Evolutionary conservation across 1,284 basidiomycete species (phyloP).

Genomic region (Boletellus deceptivus): DNA sequence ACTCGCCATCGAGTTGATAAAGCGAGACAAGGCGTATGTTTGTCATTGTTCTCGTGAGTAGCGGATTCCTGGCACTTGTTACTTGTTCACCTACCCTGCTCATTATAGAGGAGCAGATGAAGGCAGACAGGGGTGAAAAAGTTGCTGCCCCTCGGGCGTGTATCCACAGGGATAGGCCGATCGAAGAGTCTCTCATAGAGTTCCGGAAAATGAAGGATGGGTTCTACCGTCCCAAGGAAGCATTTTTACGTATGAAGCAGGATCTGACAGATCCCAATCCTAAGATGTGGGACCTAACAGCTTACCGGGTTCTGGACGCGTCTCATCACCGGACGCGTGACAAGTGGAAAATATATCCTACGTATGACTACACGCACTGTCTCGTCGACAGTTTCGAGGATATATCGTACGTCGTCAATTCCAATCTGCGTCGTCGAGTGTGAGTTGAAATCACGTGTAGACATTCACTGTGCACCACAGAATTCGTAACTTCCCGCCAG

Average conservation of each 20-base stretch:
- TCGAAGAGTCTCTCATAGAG: constrained; percentile 83
- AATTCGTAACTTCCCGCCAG: constrained; percentile 95
- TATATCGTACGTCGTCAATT: constrained; percentile 75
- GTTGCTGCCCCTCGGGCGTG: constrained; percentile 83
- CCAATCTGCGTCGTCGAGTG: neutral
- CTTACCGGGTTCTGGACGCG: constrained; percentile 90
- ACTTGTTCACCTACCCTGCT: constrained; percentile 6
- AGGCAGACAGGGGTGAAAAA: constrained; percentile 81
- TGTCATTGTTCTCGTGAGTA: constrained; percentile 91
- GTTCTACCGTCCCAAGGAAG: constrained; percentile 86
- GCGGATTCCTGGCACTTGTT: neutral
- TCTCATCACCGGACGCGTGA: constrained; percentile 93
- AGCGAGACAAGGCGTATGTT: constrained; percentile 90
- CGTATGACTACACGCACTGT: constrained; percentile 99
- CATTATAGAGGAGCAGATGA: constrained; percentile 82
- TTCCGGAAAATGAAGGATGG: constrained; percentile 95
- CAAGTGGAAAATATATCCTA: constrained; percentile 95
- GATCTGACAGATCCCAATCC: constrained; percentile 93
- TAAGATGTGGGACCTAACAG: constrained; percentile 99
- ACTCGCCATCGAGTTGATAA: constrained; percentile 89
- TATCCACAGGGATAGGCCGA: constrained; percentile 78
- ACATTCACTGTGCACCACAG: constrained; percentile 96
- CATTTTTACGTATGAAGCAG: constrained; percentile 97
- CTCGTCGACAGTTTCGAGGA: constrained; percentile 98
- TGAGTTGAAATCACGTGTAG: constrained; percentile 39